A percentile compares a stretch with the other conserved stretches of the same genome.
phyloP scores from a whole-genome alignment of 805 yeast species.

The Sugiyamaella valdiviana region DNA sequence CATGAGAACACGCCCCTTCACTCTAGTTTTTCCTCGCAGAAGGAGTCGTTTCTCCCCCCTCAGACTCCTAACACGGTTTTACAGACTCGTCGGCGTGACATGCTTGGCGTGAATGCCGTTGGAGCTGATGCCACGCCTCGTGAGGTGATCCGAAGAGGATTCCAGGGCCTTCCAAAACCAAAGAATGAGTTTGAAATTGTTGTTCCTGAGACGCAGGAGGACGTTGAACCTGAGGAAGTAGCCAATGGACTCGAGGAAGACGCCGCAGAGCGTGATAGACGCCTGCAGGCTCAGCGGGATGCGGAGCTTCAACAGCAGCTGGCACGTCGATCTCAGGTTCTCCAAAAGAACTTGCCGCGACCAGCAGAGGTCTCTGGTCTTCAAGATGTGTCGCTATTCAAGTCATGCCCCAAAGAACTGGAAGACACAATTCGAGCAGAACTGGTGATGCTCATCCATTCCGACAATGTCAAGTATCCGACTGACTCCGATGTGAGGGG shows the following conservation, averaged over 20 bases:
- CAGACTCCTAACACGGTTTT: conserved; percentile 2
- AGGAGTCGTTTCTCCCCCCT: conserved; percentile 3
- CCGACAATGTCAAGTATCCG: conserved; percentile 28
- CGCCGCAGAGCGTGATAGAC: conserved; percentile 28
- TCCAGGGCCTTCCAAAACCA: conserved; percentile 35
- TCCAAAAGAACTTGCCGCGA: conserved; percentile 39
- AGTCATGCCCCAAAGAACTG: not conserved
- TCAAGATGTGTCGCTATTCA: conserved; percentile 5
- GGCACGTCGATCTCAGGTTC: conserved; percentile 41
- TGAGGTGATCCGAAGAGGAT: conserved; percentile 12
- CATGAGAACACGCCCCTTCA: conserved; percentile 22
- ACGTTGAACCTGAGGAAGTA: conserved; percentile 13
- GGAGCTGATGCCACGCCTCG: conserved; percentile 19
- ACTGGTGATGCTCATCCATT: conserved; percentile 20
- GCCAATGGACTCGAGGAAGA: conserved; percentile 21
- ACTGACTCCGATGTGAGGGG: not conserved
- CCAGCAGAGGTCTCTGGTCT: conserved; percentile 12
- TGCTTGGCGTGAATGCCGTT: conserved; percentile 16
- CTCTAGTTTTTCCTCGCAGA: not conserved
- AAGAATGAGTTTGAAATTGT: conserved; percentile 33
- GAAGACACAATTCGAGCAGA: conserved; percentile 20
- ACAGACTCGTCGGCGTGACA: conserved; percentile 19
- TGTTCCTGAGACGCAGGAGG: conserved; percentile 30
- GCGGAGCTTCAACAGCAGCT: conserved; percentile 23
- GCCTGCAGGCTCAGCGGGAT: conserved; percentile 18